These are phyloP conservation scores for Kitagawia praeruptora DNA, from an alignment of 129 eudicot genomes.

Conservation along the genomic window DNA sequence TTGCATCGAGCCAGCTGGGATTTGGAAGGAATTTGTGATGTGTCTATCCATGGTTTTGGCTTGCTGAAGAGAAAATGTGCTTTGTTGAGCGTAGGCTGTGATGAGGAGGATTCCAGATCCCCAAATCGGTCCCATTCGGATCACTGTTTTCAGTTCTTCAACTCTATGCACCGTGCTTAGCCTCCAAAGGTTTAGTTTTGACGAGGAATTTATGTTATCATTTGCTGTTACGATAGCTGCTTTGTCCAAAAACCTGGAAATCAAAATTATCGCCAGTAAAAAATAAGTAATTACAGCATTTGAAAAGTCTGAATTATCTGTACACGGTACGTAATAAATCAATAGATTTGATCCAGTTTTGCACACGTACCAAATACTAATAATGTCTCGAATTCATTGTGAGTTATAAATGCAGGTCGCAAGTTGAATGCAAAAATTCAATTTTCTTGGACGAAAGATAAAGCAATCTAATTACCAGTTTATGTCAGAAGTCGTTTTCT, in stretches of 20 bases:
- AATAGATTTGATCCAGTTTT: background rate
- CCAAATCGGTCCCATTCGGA: constrained; percentile 97
- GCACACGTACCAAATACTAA: background rate
- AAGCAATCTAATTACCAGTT: background rate
- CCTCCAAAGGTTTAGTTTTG: constrained; percentile 55
- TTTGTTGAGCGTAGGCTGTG: constrained; percentile 75
- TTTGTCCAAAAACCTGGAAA: constrained; percentile 68
- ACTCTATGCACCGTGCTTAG: constrained; percentile 79
- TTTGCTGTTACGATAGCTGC: constrained; percentile 67
- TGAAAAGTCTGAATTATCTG: background rate
- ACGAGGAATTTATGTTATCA: constrained; percentile 34
- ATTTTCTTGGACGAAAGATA: background rate
- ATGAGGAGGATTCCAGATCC: constrained; percentile 76
- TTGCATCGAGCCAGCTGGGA: constrained; percentile 79
- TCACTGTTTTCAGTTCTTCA: constrained; percentile 75
- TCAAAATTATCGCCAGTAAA: background rate
- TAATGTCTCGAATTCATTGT: background rate
- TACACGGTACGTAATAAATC: background rate
- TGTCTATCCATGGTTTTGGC: constrained; percentile 79
- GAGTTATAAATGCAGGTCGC: background rate
- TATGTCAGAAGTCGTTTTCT: background rate
- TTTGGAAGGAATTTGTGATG: constrained; percentile 57
- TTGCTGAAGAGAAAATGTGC: constrained; percentile 80
- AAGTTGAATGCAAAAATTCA: background rate
- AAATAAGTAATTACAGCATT: background rate